Conservation (phyloP, 176 grass and related monocot species). For the Typha latifolia region DNA sequence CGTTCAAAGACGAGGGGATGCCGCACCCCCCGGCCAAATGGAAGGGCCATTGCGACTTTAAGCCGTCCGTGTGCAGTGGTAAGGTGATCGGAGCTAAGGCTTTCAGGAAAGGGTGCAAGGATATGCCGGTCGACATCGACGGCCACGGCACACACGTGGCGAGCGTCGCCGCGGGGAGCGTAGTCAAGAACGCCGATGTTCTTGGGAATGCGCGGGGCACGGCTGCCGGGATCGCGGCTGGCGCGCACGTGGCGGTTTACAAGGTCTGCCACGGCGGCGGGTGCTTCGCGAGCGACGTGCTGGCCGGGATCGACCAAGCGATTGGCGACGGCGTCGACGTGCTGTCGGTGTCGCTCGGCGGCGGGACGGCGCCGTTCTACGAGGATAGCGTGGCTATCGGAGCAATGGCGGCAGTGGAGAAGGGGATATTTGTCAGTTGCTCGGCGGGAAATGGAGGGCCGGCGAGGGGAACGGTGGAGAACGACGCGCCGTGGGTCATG, state of each 20-base stretch:
- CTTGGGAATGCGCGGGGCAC: not conserved
- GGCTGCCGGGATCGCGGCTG: not conserved
- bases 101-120: not conserved
- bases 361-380: conserved; percentile 53
- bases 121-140: not conserved
- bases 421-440: conserved; percentile 70
- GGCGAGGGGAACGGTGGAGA: conserved; percentile 28
- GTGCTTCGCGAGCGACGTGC: not conserved
- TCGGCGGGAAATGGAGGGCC: conserved; percentile 60
- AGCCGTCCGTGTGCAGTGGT: conserved; percentile 3
- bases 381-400: conserved; percentile 68
- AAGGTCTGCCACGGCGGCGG: not conserved
- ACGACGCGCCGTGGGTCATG: conserved; percentile 83
- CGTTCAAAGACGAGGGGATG: conserved; percentile 1
- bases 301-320: conserved; percentile 41
- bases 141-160: conserved; percentile 21
- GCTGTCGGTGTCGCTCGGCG: conserved; percentile 73
- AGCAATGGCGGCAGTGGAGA: conserved; percentile 58
- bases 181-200: not conserved
- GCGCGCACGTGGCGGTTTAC: conserved; percentile 18
- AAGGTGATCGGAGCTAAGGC: not conserved
- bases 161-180: conserved; percentile 5
- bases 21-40: conserved; percentile 5
- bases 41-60: conserved; percentile 12
- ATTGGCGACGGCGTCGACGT: conserved; percentile 66